Conservation (phyloP, 805 yeast genomes). For the Kluyveromyces nonfermentans region DNA sequence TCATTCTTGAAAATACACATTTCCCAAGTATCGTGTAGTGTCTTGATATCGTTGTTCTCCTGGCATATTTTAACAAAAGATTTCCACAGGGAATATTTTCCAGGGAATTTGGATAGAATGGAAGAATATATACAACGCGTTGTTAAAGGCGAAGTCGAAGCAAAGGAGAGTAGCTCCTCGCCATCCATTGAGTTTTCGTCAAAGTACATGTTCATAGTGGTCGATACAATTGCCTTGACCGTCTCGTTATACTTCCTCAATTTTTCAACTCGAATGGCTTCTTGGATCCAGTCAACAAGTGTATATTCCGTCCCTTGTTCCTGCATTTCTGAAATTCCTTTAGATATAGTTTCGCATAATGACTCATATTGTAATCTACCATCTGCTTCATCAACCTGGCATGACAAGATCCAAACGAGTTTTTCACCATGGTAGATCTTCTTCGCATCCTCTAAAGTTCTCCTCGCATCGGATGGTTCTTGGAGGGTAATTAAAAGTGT, state of each 20-base stretch:
- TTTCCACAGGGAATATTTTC: slow-evolving; percentile 40
- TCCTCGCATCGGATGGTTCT: slow-evolving; percentile 40
- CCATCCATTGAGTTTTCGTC: not conserved
- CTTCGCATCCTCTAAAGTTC: slow-evolving; percentile 51
- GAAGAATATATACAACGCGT: not conserved
- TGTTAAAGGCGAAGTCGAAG: not conserved
- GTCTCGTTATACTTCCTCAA: slow-evolving; percentile 33
- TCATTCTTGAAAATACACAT: slow-evolving; percentile 34
- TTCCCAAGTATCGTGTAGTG: slow-evolving; percentile 40
- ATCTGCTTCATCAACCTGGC: slow-evolving; percentile 51
- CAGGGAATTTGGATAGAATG: slow-evolving; percentile 32
- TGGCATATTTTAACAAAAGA: slow-evolving; percentile 33
- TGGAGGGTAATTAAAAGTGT: slow-evolving; percentile 40
- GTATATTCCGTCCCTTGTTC: slow-evolving; percentile 32
- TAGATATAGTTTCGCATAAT: slow-evolving; percentile 16
- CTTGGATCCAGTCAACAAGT: slow-evolving; percentile 43
- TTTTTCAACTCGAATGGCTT: slow-evolving; percentile 46
- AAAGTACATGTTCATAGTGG: slow-evolving; percentile 22
- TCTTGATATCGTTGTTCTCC: slow-evolving; percentile 17
- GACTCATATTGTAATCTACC: slow-evolving; percentile 35
- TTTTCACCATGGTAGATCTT: slow-evolving; percentile 39
- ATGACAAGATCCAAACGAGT: slow-evolving; percentile 61
- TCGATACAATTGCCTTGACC: slow-evolving; percentile 43
- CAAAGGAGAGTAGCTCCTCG: not conserved
- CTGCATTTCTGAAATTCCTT: slow-evolving; percentile 41